Base-by-base conservation (phyloP, 1,284 basidiomycete species). In the Cryptococcus sp. region DNA sequence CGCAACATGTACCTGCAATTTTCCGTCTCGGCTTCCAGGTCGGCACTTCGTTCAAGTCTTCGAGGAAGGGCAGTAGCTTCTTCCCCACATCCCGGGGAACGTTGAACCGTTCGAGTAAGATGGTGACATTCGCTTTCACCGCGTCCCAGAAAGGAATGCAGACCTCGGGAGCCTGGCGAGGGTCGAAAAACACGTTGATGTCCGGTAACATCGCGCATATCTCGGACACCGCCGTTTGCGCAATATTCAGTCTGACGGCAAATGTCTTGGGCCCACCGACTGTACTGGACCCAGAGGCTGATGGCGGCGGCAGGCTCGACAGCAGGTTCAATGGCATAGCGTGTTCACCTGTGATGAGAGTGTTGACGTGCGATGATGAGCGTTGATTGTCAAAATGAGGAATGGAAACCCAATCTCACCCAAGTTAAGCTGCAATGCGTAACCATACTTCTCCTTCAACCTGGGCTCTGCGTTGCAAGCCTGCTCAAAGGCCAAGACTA, bases 401-500 rank as follows among this genome's bases (percentile, higher is more conserved):
- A 15, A 26, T 3, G 22, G 20, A 7, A 20, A 15, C 3, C 20
- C 17, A 23, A 11, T 50, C 57, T 46, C 43, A 58, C 57, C 52
- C 22, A 54, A n/a, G 7, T 23, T 46, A 46, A 58, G 53, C 37
- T 58, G 57, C 23, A 58, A 43, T 25, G 51, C 51, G 41, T 54
- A 58, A 5, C 46, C 41, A 20, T 54, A 54, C 34, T 54, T 54
- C 5, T 41, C 48, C 10, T 41, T 25, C 46, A 54, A 26, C 2
- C 26, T 29, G 7, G 25, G 38, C 23, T 58, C 57, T 13, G 17
- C 19, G 5, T 34, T 22, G 25, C 39, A 41, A 41, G 57, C 57
- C 41, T 58, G 57, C 20, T 58, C 57, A 20, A 58, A 40, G 1
- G 57, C 57, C 25, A 58, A 34, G 11, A 53, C 57, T 58, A 19